phyloP scores from a whole-genome alignment of 2,329 filamentous ascomycete genomes.

The Ceratocystis huliohia region DNA sequence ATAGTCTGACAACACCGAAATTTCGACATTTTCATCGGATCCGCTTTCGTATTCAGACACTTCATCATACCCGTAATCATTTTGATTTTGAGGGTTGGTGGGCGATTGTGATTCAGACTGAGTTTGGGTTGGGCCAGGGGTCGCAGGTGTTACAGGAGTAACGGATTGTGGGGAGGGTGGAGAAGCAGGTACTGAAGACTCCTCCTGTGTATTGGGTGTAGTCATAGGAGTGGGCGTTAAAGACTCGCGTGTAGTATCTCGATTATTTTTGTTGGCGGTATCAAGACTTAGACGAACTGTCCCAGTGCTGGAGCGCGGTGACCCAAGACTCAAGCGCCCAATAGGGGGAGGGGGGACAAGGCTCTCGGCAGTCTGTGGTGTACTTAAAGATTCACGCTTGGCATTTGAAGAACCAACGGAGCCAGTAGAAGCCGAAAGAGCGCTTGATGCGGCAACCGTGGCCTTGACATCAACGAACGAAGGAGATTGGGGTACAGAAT shows the following conservation, averaged over 20 bases:
- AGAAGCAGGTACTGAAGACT: background rate
- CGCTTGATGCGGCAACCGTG: slow-evolving; percentile 8
- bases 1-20: slow-evolving; percentile 49
- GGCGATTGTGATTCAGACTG: background rate
- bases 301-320: slow-evolving; percentile 13
- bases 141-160: slow-evolving; percentile 9
- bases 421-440: slow-evolving; percentile 10
- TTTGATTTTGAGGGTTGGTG: background rate
- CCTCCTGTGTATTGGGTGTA: background rate
- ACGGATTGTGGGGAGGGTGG: background rate
- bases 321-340: background rate
- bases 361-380: slow-evolving; percentile 2
- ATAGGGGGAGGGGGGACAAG: slow-evolving; percentile 14
- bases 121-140: slow-evolving; percentile 2
- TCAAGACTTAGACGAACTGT: slow-evolving; percentile 1
- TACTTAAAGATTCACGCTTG: slow-evolving; percentile 27
- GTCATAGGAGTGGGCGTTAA: slow-evolving; percentile 17
- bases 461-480: slow-evolving; percentile 10
- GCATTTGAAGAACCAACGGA: slow-evolving; percentile 29
- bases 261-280: background rate
- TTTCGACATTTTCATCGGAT: slow-evolving; percentile 34
- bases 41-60: slow-evolving; percentile 14
- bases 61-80: slow-evolving; percentile 16
- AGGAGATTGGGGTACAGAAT: slow-evolving; percentile 11
- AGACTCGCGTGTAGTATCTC: slow-evolving; percentile 14